A percentile compares a stretch with the other conserved stretches of the same genome.
Evolutionary conservation across 2,329 filamentous ascomycete species (phyloP).

Genomic region (Colletotrichum truncatum): DNA sequence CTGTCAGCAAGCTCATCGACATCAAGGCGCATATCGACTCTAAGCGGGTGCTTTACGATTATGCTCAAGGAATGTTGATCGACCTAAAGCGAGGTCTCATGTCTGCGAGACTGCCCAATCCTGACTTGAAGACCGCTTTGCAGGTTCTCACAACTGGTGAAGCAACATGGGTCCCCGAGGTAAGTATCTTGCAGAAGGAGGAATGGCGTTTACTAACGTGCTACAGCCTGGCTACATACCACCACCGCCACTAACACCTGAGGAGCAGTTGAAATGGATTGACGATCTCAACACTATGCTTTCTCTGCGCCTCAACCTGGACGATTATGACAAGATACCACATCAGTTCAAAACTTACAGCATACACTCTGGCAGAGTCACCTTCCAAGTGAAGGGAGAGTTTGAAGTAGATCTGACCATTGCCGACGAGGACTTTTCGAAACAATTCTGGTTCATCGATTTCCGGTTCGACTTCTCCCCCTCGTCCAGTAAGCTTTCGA

Average conservation of each 20-base stretch:
- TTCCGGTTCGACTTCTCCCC: constrained; percentile 86
- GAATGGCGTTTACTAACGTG: constrained; percentile 3
- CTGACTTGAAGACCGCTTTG: constrained; percentile 89
- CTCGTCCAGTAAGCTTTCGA: constrained; percentile 67
- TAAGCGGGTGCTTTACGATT: constrained; percentile 68
- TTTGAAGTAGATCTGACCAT: constrained; percentile 95
- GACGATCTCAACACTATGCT: constrained; percentile 86
- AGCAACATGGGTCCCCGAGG: constrained; percentile 81
- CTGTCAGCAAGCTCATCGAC: constrained; percentile 89
- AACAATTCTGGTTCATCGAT: constrained; percentile 95
- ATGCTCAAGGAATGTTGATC: constrained; percentile 70
- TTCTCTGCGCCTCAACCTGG: constrained; percentile 82
- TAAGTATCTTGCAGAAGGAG: constrained; percentile 50
- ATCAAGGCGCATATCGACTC: constrained; percentile 78
- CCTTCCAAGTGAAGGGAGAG: constrained; percentile 83
- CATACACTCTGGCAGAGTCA: constrained; percentile 87
- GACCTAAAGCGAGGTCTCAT: constrained; percentile 78
- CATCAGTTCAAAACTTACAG: constrained; percentile 79
- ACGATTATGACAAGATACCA: constrained; percentile 82
- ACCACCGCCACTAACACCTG: constrained; percentile 73
- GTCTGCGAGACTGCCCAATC: constrained; percentile 82
- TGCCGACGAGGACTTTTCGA: constrained; percentile 82
- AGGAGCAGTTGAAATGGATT: constrained; percentile 78
- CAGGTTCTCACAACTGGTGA: constrained; percentile 84
- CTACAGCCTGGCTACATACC: constrained; percentile 78